Percentiles rank a stretch among this genome's conserved stretches.
phyloP scores from a whole-genome alignment of 495 filamentous ascomycete species.

The Mycothermus thermophilus region DNA sequence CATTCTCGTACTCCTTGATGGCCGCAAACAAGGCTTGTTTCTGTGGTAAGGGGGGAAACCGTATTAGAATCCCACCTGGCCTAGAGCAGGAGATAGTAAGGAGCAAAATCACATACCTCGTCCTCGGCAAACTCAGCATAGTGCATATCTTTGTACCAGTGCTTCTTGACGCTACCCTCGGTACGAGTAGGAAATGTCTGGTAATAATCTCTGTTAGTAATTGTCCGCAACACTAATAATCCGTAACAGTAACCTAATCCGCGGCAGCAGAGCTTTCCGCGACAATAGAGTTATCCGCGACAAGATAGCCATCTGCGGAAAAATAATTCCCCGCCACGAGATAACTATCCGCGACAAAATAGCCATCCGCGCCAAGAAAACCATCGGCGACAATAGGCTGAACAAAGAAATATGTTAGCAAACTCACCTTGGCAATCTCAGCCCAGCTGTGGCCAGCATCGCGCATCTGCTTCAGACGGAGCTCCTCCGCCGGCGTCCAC shows the following conservation, averaged over 20 bases:
- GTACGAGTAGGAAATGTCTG: constrained; percentile 86
- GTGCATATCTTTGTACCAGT: constrained; percentile 99
- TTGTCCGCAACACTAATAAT: too few relatives aligned
- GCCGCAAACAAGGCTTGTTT: constrained; percentile 46
- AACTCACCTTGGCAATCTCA: constrained; percentile 98
- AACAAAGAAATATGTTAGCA: too few relatives aligned
- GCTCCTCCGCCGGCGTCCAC: constrained; percentile 92
- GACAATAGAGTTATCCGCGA: too few relatives aligned
- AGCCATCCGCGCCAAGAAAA: too few relatives aligned
- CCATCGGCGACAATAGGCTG: too few relatives aligned
- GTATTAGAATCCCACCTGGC: neutral
- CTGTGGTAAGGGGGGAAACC: too few relatives aligned
- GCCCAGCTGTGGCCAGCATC: constrained; percentile 90
- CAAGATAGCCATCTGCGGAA: too few relatives aligned
- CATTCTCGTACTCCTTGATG: constrained; percentile 97
- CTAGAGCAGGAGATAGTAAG: constrained; percentile 5
- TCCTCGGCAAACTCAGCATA: constrained; percentile 98
- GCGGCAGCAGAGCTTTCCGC: too few relatives aligned
- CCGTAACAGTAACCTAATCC: too few relatives aligned
- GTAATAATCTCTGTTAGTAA: too few relatives aligned
- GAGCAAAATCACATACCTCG: constrained; percentile 49
- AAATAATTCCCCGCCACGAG: too few relatives aligned
- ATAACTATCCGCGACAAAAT: too few relatives aligned
- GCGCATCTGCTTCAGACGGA: constrained; percentile 80
- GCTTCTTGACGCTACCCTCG: constrained; percentile 97